phyloP scores from a whole-genome alignment of 2,329 filamentous ascomycete species.

The Aulographum hederae region DNA sequence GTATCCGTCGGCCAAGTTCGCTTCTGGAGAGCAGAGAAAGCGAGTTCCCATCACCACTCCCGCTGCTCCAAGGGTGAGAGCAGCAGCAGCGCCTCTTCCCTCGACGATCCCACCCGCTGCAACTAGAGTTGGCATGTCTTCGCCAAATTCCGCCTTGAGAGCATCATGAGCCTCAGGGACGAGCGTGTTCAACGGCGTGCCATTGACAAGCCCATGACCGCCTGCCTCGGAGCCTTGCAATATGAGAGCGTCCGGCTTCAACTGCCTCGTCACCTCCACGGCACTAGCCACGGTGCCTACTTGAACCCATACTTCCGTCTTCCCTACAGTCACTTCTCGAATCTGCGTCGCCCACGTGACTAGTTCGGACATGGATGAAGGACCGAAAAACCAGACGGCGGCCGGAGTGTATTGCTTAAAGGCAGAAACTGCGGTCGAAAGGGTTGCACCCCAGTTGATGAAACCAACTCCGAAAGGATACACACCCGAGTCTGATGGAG shows the following conservation, averaged over 20 bases:
- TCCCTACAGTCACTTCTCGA: slow-evolving; percentile 14
- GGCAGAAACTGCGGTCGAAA: slow-evolving; percentile 30
- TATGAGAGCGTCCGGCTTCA: slow-evolving; percentile 37
- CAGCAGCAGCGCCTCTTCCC: slow-evolving; percentile 35
- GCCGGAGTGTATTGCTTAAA: slow-evolving; percentile 34
- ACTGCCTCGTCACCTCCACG: slow-evolving; percentile 26
- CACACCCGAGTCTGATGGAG: too few relatives aligned
- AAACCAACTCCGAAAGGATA: slow-evolving; percentile 44
- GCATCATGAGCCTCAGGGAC: slow-evolving; percentile 38
- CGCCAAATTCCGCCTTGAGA: slow-evolving; percentile 13
- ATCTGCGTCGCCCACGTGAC: slow-evolving; percentile 14
- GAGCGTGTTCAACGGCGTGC: slow-evolving; percentile 35
- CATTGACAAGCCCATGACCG: slow-evolving; percentile 39
- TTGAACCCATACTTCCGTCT: slow-evolving; percentile 38
- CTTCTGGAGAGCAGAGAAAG: slow-evolving; percentile 36
- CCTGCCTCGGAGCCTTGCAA: slow-evolving; percentile 47
- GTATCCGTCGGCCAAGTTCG: slow-evolving; percentile 28
- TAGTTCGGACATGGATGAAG: slow-evolving; percentile 22
- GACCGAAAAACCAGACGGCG: slow-evolving; percentile 51
- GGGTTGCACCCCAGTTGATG: slow-evolving; percentile 31
- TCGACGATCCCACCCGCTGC: slow-evolving; percentile 44
- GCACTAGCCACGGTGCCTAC: slow-evolving; percentile 41
- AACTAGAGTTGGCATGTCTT: slow-evolving; percentile 18
- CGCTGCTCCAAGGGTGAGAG: slow-evolving; percentile 31
- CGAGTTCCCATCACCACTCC: slow-evolving; percentile 45